phyloP scores from a whole-genome alignment of 805 yeast genomes.

The Candida fluviatilis region DNA sequence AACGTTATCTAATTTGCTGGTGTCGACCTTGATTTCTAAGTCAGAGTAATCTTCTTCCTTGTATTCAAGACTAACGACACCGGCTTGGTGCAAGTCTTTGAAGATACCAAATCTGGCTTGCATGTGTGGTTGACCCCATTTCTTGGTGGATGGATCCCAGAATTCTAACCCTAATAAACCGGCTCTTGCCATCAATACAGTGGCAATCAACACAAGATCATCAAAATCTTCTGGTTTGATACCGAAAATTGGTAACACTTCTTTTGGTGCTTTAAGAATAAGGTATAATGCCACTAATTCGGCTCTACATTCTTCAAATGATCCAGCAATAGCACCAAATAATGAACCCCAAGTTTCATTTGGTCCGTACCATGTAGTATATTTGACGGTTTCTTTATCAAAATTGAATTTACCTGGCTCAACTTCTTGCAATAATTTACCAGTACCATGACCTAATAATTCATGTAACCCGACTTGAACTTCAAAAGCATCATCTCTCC shows the following conservation, averaged over 20 bases:
- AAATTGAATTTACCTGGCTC: slow-evolving; percentile 67
- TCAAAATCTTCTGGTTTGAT: slow-evolving; percentile 57
- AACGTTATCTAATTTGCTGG: slow-evolving; percentile 55
- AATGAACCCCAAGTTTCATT: slow-evolving; percentile 91
- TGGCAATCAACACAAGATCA: slow-evolving; percentile 62
- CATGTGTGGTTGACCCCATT: slow-evolving; percentile 96
- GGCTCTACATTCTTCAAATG: slow-evolving; percentile 91
- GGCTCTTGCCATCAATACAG: slow-evolving; percentile 81
- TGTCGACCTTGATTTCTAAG: slow-evolving; percentile 55
- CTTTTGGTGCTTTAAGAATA: slow-evolving; percentile 55
- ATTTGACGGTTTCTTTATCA: slow-evolving; percentile 54
- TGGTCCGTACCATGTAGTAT: slow-evolving; percentile 72
- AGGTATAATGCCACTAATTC: slow-evolving; percentile 84
- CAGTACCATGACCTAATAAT: slow-evolving; percentile 87
- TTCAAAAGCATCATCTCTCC: slow-evolving; percentile 80
- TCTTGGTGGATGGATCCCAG: slow-evolving; percentile 77
- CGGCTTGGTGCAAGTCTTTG: slow-evolving; percentile 67
- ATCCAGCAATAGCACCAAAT: slow-evolving; percentile 78
- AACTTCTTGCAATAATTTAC: slow-evolving; percentile 61
- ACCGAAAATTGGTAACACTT: slow-evolving; percentile 71
- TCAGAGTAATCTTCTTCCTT: slow-evolving; percentile 50
- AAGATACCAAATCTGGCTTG: slow-evolving; percentile 86
- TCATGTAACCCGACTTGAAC: slow-evolving; percentile 95
- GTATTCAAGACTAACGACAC: slow-evolving; percentile 54
- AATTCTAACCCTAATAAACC: slow-evolving; percentile 79